phyloP scores from a whole-genome alignment of 805 yeast genomes.

The Lachancea waltii region DNA sequence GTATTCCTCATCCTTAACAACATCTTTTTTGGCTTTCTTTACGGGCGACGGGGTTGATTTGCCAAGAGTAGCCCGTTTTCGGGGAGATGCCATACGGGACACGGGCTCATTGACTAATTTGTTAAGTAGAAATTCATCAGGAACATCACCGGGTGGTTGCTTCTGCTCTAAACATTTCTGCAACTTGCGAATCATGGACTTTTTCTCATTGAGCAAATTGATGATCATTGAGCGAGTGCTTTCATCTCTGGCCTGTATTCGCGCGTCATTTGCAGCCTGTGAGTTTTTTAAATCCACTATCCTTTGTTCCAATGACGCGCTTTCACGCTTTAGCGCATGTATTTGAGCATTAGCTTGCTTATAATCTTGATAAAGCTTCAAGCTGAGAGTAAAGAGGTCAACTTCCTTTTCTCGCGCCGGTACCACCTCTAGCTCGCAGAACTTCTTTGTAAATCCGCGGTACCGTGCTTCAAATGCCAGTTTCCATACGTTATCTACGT shows the following conservation, averaged over 20 bases:
- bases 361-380: slow-evolving; percentile 12
- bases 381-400: slow-evolving; percentile 23
- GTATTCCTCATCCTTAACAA: slow-evolving; percentile 1
- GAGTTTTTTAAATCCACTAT: slow-evolving; percentile 9
- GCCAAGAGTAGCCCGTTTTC: slow-evolving; percentile 1
- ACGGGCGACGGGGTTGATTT: slow-evolving; percentile 2
- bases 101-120: slow-evolving; percentile 5
- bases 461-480: slow-evolving; percentile 18
- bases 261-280: slow-evolving; percentile 11
- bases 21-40: not conserved
- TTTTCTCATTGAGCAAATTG: slow-evolving; percentile 25
- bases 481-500: slow-evolving; percentile 14
- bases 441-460: slow-evolving; percentile 17
- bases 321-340: not conserved
- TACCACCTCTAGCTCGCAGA: slow-evolving; percentile 18
- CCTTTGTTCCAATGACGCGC: slow-evolving; percentile 2
- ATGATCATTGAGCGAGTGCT: slow-evolving; percentile 19
- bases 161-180: slow-evolving; percentile 3
- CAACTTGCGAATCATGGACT: slow-evolving; percentile 9
- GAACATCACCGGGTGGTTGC: slow-evolving; percentile 2
- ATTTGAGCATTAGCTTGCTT: slow-evolving; percentile 13
- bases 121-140: slow-evolving; percentile 4
- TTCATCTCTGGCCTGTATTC: slow-evolving; percentile 20
- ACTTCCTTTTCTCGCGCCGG: slow-evolving; percentile 16
- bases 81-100: slow-evolving; percentile 8